Evolutionary conservation across 2,329 filamentous ascomycete genomes (phyloP), one percentile per base, ranked within the genome.

Genomic region (Davidsoniella australis): DNA sequence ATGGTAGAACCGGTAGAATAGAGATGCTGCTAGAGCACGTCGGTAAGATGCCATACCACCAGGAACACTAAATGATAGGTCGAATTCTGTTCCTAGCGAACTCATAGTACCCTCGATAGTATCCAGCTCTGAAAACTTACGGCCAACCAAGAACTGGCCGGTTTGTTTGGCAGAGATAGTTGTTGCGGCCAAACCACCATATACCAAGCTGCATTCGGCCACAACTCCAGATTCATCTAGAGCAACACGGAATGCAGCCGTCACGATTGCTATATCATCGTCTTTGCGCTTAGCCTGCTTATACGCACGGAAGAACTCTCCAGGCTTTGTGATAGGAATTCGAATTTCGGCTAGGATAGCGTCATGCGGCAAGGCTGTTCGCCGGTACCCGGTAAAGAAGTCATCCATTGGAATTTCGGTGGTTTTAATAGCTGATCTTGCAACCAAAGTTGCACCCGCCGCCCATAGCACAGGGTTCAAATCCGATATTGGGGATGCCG

Each of bases 211-310:
- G 53, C 77, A 80, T 55, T 80, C 79, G 53, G 79, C 72, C 5
- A 96, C 85, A 1, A 76, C 62, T 40, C 89, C 76, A 1, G 72
- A 70, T 2, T 82, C 73, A 38, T 80, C 74, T 2, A 96, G 65
- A 4, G 74, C 76, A 4, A 96, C 71, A 36, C 85, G 76, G 51
- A 96, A 64, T 1, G 89, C 87, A 24, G 83, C 79, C 45, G 93
- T 96, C 20, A 96, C 91, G 57, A 98, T 96, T 2, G 91, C 91
- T 60, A 98, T 96, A 60, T 98, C 91, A 58, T 98, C 91, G 58
- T 98, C 91, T 61, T 96, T 96, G 56, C 91, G 71, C 69, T 98
- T 98, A 0, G 91, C 79, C 62, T 96, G 89, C 65, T 98, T 98
- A 65, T 95, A 96, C 1, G 89, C 81, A 41, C 83, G 76, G 61